Evolutionary conservation across 345 rosid genomes (phyloP).

Genomic region (Rhodamnia rubescens): DNA sequence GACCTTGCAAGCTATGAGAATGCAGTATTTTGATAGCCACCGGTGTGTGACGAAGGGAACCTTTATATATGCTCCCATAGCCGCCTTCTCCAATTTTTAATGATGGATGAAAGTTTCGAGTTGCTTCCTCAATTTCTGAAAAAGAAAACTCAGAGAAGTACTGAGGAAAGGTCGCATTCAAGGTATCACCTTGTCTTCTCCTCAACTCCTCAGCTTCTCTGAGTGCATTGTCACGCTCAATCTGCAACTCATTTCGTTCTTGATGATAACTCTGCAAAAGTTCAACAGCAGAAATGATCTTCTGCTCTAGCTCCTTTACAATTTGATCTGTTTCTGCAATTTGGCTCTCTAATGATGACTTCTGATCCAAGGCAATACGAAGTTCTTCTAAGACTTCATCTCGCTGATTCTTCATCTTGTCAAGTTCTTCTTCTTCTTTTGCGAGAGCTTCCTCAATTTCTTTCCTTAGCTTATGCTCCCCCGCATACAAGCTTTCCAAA

Average conservation of each 20-base stretch:
- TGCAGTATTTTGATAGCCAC: slow-evolving; percentile 72
- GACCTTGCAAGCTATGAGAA: slow-evolving; percentile 69
- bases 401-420: slow-evolving; percentile 29
- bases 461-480: slow-evolving; percentile 59
- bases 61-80: slow-evolving; percentile 75
- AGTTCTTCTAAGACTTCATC: slow-evolving; percentile 43
- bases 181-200: slow-evolving; percentile 42
- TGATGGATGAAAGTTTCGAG: slow-evolving; percentile 49
- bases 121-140: slow-evolving; percentile 68
- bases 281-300: slow-evolving; percentile 70
- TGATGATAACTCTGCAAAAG: slow-evolving; percentile 48
- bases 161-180: slow-evolving; percentile 29
- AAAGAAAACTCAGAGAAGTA: slow-evolving; percentile 58
- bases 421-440: slow-evolving; percentile 47
- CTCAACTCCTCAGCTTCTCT: slow-evolving; percentile 77
- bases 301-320: slow-evolving; percentile 55
- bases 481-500: slow-evolving; percentile 39
- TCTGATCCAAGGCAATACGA: slow-evolving; percentile 28
- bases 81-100: slow-evolving; percentile 90
- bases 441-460: slow-evolving; percentile 51
- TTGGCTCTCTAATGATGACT: slow-evolving; percentile 36
- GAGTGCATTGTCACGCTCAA: slow-evolving; percentile 68
- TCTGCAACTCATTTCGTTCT: slow-evolving; percentile 60
- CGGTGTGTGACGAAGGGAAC: slow-evolving; percentile 43
- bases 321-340: slow-evolving; percentile 40